These are phyloP conservation scores for Fusarium sp. DNA, from an alignment of 2,329 filamentous ascomycete genomes.

Conservation along the genomic window DNA sequence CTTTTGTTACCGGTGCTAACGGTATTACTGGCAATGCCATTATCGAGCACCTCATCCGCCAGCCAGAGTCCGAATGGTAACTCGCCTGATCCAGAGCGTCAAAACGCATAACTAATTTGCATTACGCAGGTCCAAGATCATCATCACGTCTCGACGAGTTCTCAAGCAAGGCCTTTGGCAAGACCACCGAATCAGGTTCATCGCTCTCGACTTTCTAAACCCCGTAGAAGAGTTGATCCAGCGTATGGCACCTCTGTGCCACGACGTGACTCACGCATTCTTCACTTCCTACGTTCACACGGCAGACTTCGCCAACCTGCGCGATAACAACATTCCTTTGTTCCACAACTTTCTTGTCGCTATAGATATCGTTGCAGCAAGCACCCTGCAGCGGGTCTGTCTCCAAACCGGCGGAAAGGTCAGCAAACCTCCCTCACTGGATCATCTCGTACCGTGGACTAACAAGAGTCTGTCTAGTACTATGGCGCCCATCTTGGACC, in stretches of 20 bases:
- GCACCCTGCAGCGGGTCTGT: conserved; percentile 27
- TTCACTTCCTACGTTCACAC: conserved; percentile 34
- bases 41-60: conserved; percentile 31
- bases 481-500: conserved; percentile 33
- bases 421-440: no score
- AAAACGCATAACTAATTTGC: neutral
- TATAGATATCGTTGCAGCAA: conserved; percentile 29
- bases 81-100: no score
- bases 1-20: conserved; percentile 33
- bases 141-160: conserved; percentile 28
- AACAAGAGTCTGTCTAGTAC: no score
- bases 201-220: conserved; percentile 31
- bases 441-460: no score
- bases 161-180: conserved; percentile 30
- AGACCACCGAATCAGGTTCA: conserved; percentile 28
- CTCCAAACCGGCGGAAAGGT: conserved; percentile 35
- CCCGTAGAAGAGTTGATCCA: conserved; percentile 33
- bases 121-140: conserved; percentile 31
- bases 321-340: conserved; percentile 28
- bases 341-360: conserved; percentile 33
- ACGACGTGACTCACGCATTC: conserved; percentile 34
- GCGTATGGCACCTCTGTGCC: conserved; percentile 22
- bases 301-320: conserved; percentile 32
- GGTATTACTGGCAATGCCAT: conserved; percentile 38
- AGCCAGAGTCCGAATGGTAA: conserved; percentile 32